Evolutionary conservation across 192 early-diverging fungal species (phyloP).

Genomic region (Backusella sp.): DNA sequence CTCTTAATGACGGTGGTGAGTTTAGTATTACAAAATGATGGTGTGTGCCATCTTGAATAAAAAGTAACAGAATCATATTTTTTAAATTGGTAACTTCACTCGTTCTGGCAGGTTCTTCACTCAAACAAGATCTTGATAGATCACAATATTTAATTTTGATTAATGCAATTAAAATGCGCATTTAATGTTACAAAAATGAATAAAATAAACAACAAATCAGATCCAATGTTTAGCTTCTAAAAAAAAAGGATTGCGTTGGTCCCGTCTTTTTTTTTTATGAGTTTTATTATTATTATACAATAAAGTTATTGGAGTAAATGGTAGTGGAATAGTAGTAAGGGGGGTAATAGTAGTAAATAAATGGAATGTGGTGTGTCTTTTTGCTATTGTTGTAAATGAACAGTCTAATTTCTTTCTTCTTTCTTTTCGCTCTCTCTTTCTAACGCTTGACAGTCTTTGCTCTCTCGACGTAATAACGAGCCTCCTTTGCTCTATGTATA

Average conservation of each 20-base stretch:
- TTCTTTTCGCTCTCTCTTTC: background rate
- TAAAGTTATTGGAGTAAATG: background rate
- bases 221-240: background rate
- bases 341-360: background rate
- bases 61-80: background rate
- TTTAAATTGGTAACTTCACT: background rate
- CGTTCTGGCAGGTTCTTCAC: background rate
- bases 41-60: background rate
- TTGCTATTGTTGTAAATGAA: background rate
- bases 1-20: background rate
- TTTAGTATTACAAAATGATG: background rate
- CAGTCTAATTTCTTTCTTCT: conserved; percentile 7
- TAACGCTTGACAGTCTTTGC: conserved; percentile 29
- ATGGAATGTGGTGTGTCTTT: background rate
- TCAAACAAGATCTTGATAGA: background rate
- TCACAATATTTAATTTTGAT: background rate
- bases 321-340: background rate
- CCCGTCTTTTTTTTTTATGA: background rate
- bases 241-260: background rate
- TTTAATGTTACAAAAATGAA: background rate
- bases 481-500: conserved; percentile 24
- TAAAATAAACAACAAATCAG: background rate
- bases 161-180: background rate
- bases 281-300: background rate
- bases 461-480: conserved; percentile 27